Conservation (phyloP, 1,284 basidiomycete genomes). For the Inonotus obliquus region DNA sequence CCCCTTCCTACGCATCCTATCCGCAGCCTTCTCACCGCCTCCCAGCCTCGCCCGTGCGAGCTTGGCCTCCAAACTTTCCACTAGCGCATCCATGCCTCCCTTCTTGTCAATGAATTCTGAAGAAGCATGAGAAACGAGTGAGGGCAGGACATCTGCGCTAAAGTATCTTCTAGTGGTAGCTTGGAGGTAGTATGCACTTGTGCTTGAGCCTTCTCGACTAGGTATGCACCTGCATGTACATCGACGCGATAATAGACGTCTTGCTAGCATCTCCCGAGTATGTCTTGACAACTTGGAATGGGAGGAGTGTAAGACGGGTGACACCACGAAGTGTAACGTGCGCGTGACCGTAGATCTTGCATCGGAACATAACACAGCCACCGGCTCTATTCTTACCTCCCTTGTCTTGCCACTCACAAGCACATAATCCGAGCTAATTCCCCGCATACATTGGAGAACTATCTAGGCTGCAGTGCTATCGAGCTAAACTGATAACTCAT, state of each 20-base stretch:
- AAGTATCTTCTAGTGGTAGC: background rate
- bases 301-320: background rate
- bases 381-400: background rate
- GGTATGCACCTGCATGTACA: background rate
- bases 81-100: slow-evolving; percentile 62
- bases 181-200: background rate
- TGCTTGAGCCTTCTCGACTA: background rate
- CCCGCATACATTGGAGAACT: too few species aligned
- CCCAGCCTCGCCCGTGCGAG: slow-evolving; percentile 54
- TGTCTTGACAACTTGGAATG: background rate
- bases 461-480: too few species aligned
- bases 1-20: slow-evolving; percentile 73
- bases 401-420: too few species aligned
- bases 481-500: too few species aligned
- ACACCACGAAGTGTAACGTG: background rate
- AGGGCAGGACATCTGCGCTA: slow-evolving; percentile 60
- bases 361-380: background rate
- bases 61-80: slow-evolving; percentile 58
- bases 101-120: slow-evolving; percentile 67
- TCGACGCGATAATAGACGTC: background rate
- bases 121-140: slow-evolving; percentile 58
- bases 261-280: background rate
- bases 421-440: too few species aligned
- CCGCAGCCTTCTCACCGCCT: slow-evolving; percentile 65
- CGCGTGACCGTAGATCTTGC: background rate